These are phyloP conservation scores for Colletotrichum kahawae DNA, from an alignment of 2,329 filamentous ascomycete species.

Conservation along the genomic window DNA sequence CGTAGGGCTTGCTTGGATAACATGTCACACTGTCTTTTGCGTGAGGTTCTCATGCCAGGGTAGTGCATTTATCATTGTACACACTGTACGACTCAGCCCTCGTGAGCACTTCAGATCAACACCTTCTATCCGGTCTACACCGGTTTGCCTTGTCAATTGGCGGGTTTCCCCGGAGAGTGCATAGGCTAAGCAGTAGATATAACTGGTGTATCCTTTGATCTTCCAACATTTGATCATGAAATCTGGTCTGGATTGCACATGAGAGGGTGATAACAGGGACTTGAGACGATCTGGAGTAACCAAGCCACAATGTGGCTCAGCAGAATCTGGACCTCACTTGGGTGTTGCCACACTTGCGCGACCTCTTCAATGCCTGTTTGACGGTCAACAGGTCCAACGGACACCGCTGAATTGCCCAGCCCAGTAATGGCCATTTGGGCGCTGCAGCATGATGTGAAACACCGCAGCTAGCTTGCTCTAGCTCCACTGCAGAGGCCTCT, in stretches of 20 bases:
- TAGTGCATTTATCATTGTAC: neutral
- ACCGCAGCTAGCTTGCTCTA: neutral
- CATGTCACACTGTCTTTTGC: neutral
- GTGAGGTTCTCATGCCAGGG: too few species aligned
- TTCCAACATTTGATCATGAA: neutral
- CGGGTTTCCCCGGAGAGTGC: neutral
- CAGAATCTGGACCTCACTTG: neutral
- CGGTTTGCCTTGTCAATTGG: neutral
- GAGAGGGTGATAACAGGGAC: neutral
- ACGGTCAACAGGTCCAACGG: neutral
- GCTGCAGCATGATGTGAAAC: constrained; percentile 13
- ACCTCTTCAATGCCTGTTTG: neutral
- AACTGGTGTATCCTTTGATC: neutral
- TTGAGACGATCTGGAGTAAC: neutral
- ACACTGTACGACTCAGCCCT: neutral
- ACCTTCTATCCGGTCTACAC: neutral
- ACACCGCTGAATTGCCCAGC: neutral
- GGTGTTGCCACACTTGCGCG: neutral
- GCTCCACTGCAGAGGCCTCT: constrained; percentile 20
- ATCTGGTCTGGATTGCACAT: neutral
- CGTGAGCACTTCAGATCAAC: neutral
- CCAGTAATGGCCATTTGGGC: neutral
- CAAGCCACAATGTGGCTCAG: neutral
- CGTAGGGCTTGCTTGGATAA: neutral
- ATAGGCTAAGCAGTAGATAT: neutral